Base-by-base conservation (phyloP, 805 yeast species). In the Limtongozyma cylindracea region DNA sequence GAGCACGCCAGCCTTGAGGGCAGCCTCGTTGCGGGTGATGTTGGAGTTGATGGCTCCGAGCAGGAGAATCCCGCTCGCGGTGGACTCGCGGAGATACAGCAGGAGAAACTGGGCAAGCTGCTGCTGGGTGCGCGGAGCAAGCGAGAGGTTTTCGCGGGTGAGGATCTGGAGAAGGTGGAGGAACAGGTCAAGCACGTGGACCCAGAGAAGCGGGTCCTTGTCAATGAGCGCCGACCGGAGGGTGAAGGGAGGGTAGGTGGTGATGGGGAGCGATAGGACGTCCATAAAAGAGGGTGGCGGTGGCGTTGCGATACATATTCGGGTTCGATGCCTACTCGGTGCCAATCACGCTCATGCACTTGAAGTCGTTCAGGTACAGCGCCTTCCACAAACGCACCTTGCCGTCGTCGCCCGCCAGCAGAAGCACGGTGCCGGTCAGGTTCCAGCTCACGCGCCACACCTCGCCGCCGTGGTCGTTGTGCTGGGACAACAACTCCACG, bases 401-500 rank as follows among this genome's bases (percentile, higher is more conserved):
- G 3, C 95, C 95, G 39, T 88, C 96, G 38, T 82, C 95, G 11
- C 98, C 96, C 5, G 95, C 78, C 21, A 88, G 70, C 31, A 93
- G 73, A 29, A 88, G 47, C 4, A 88, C 68, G 0, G 96, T 77
- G 4, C 96, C 96, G 1, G 96, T 77, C 20, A 70, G 43, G 40
- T 88, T 88, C 96, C 98, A 88, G 13, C 74, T 61, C 2, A 88
- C 96, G 18, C 82, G 61, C 98, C 99, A 88, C 1, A 88, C 94
- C 43, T 88, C 92, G 24, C 73, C 70, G 27, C 63, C 59, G 38
- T 77, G 92, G 38, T 73, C 88, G 27, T 56, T 66, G 29, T 73
- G 63, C 31, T 63, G 63, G 21, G 76, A 70, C 21, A 73, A 37
- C 10, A 63, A 49, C 28, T 67, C 74, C 9, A 74, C 60, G 17